Percentiles rank a stretch among this genome's conserved stretches.
phyloP scores from a whole-genome alignment of 2,329 filamentous ascomycete species.

The Pseudogymnoascus sp. region DNA sequence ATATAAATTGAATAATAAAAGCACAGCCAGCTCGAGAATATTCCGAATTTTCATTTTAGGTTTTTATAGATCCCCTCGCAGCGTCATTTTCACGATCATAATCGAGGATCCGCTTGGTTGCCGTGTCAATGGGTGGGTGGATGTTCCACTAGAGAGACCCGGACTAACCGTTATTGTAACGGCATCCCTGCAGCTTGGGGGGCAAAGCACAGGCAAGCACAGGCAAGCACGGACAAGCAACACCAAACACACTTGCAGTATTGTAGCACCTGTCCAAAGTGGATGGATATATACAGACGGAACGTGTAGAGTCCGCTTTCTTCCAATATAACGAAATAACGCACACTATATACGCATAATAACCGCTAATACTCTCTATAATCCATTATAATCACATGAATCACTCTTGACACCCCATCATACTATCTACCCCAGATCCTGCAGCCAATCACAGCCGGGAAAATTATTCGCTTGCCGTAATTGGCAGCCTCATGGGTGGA shows the following conservation, averaged over 20 bases:
- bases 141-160: constrained; percentile 4
- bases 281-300: neutral
- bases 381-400: neutral
- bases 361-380: neutral
- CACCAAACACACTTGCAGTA: neutral
- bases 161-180: neutral
- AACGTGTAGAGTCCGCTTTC: neutral
- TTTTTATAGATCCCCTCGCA: neutral
- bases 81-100: neutral
- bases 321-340: neutral
- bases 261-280: neutral
- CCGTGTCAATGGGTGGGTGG: constrained; percentile 7
- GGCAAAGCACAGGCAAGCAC: no score
- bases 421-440: neutral
- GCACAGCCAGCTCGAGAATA: neutral
- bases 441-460: neutral
- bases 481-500: neutral
- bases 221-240: neutral
- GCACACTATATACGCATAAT: neutral
- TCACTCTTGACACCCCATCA: neutral
- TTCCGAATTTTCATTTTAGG: neutral
- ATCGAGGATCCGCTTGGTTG: constrained; percentile 1
- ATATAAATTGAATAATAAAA: neutral
- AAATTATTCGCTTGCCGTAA: constrained; percentile 1
- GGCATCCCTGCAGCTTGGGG: neutral